Percentiles rank a stretch among this genome's conserved stretches.
Evolutionary conservation across 2,329 filamentous ascomycete genomes (phyloP).

Genomic region (Lizonia empirigonia): DNA sequence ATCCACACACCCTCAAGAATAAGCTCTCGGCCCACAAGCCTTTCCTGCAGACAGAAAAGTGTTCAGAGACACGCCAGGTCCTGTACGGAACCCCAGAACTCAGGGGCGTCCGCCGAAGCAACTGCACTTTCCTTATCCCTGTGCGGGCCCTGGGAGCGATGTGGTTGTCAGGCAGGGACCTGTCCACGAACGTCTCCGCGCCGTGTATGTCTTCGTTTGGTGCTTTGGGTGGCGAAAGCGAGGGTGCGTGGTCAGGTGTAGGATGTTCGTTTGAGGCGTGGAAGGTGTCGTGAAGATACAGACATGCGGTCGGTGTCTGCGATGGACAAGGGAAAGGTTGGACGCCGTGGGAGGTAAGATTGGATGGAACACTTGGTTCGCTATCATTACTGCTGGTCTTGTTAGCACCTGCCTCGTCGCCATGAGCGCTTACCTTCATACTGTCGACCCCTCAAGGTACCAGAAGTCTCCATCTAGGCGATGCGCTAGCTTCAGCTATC

Average conservation of each 20-base stretch:
- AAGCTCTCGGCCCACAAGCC: conserved; percentile 14
- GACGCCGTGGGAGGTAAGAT: neutral
- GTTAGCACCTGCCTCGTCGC: neutral
- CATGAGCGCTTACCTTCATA: neutral
- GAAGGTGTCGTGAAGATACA: neutral
- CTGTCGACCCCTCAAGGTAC: neutral
- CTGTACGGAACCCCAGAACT: conserved; percentile 11
- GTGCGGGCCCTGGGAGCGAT: conserved; percentile 18
- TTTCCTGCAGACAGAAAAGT: conserved; percentile 17
- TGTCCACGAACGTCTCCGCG: conserved; percentile 18
- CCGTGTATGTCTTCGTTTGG: conserved; percentile 21
- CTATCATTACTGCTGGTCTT: neutral
- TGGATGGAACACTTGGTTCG: neutral
- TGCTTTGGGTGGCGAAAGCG: conserved; percentile 17
- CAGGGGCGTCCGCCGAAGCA: conserved; percentile 10
- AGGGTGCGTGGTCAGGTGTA: neutral
- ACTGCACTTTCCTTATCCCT: conserved; percentile 17
- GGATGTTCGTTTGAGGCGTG: neutral
- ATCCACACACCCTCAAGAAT: conserved; percentile 10
- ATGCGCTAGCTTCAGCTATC: too few relatives aligned
- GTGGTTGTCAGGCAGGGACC: conserved; percentile 12
- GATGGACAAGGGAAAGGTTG: neutral
- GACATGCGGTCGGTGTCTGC: neutral
- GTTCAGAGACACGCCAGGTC: conserved; percentile 22
- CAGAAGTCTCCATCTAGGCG: neutral